Base-by-base conservation (phyloP, 352 stramenopile genomes). In the Pseudoperonospora humuli region DNA sequence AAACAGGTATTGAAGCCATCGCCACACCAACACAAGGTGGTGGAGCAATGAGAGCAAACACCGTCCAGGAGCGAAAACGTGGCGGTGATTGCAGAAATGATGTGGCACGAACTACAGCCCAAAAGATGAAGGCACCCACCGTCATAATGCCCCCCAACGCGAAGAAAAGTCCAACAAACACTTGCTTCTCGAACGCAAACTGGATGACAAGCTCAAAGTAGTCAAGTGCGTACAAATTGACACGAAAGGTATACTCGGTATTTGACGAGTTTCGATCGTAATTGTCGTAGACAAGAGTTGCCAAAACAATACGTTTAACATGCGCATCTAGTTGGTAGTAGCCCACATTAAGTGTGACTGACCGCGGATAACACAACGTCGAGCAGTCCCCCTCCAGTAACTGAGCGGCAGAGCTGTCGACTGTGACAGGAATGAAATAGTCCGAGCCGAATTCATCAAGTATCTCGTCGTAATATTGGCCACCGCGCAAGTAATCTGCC, bases 121-220 rank as follows among this genome's bases (percentile, higher is more conserved):
- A 98, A 47, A 95, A 96, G 1, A 95, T 38, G 13, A 92, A 73
- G 10, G 78, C 74, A 7, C 84, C 69, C 3, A 69, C 50, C 0
- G 96, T 73, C 45, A 96, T 93, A 33, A 86, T 63, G 28, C 81
- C 37, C 10, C 96, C 95, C 17, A 98, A 79, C 7, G 95, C 75
- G 38, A 88, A 70, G 52, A 98, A 99, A 7, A 99, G 67, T 0
- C 93, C 60, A 19, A 97, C 70, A 39, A 96, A 98, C 7, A 98
- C 86, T 36, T 86, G 67, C 14, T 72, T 70, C 45, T 94, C 82
- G 48, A 98, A 98, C 0, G 93, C 93, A 63, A 99, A 99, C 54
- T 96, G 86, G 19, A 98, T 95, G 26, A 99, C 79, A 3, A 99
- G 75, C 27, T 96, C 75, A 54, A 96, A 85, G 67, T 98, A 99